Base-by-base conservation (phyloP, 2,329 filamentous ascomycete genomes). In the Calycina marina region DNA sequence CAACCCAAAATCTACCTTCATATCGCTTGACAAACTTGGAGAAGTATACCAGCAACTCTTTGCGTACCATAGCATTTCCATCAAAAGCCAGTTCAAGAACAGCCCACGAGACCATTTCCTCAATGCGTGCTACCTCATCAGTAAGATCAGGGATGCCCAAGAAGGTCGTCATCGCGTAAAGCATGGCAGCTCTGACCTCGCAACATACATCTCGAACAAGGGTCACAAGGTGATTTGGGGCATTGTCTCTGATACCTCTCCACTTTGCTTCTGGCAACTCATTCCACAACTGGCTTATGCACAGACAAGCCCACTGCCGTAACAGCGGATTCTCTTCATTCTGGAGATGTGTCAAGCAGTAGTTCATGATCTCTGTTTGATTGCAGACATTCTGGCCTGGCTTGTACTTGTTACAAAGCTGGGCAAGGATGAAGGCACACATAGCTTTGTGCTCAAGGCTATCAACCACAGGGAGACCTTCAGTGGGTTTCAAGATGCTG, bases 381-480 rank as follows among this genome's bases (percentile, higher is more conserved):
- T 94, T 77, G 52, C 86, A 94, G 8, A 93, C 86, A 31, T 78
- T 78, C 55, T 94, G 86, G 2, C 88, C 90, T 40, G 90, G 83
- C 42, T 78, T 80, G 56, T 93, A 93, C 41, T 81, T 81, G 52
- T 90, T 93, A 69, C 90, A 98, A 41, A 98, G 84, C 69, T 94
- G 93, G 15, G 88, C 81, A 25, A 96, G 72, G 40, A 98, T 93
- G 52, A 98, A 98, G 2, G 90, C 86, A 54, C 90, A 96, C 90
- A 98, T 98, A 26, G 90, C 90, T 50, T 92, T 84, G 61, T 98
- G 90, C 58, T 96, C 90, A 45, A 85, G 83, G 34, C 77, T 77
- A 51, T 94, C 92, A 11, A 79, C 75, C 14, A 93, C 79, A 0
- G 85, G 84, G 30, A 96, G 77, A 2, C 73, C 72, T 42, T 86